Percentiles rank a stretch among this genome's conserved stretches.
phyloP scores from a whole-genome alignment of 352 stramenopile genomes.

The Phytophthora kernoviae region DNA sequence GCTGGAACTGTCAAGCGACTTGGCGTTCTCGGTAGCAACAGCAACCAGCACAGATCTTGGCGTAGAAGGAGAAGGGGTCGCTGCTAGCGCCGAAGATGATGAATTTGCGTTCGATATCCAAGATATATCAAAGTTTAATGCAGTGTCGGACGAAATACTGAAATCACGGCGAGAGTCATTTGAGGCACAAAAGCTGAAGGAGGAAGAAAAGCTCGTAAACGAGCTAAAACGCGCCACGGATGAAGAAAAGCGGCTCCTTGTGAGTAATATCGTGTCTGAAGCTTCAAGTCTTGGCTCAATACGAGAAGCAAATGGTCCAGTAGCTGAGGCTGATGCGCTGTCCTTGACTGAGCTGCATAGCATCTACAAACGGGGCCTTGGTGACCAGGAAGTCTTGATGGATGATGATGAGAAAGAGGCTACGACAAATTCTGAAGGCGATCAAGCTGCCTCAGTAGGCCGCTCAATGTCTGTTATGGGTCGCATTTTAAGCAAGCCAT shows the following conservation, averaged over 20 bases:
- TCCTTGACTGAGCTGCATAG: conserved; percentile 73
- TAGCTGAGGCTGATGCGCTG: conserved; percentile 29
- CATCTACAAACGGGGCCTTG: conserved; percentile 83
- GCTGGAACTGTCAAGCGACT: conserved; percentile 33
- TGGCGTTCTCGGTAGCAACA: conserved; percentile 42
- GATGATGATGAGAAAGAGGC: conserved; percentile 38
- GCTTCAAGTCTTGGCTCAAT: not conserved
- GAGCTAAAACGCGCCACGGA: conserved; percentile 53
- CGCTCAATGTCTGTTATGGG: conserved; percentile 45
- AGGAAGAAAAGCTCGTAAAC: conserved; percentile 44
- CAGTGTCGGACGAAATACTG: conserved; percentile 24
- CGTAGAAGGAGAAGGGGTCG: not conserved
- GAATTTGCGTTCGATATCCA: conserved; percentile 44
- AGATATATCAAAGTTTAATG: not conserved
- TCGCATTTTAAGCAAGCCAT: conserved; percentile 45
- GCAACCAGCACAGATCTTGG: not conserved
- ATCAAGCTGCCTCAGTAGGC: not conserved
- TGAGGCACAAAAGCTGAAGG: conserved; percentile 25
- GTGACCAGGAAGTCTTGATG: conserved; percentile 68
- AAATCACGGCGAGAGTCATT: conserved; percentile 29
- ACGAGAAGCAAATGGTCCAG: not conserved
- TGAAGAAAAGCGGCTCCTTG: conserved; percentile 38
- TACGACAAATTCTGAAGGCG: conserved; percentile 1
- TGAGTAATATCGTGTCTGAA: conserved; percentile 8
- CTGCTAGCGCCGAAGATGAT: conserved; percentile 29